Conservation (phyloP, 78 protist genomes). For the Guillardia theta region DNA sequence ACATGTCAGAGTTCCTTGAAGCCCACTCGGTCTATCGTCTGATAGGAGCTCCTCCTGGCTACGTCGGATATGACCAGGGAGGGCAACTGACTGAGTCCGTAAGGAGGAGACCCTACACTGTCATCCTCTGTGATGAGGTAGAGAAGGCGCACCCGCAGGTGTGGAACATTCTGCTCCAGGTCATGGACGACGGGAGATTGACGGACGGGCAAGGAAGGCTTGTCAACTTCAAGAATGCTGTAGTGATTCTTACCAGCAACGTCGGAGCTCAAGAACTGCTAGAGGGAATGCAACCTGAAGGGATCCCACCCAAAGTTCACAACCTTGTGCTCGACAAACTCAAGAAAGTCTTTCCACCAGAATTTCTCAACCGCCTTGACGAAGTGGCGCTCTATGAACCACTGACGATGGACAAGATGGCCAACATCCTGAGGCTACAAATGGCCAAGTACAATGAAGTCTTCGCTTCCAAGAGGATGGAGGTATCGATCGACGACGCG, state of each 20-base stretch:
- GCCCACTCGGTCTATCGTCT: constrained; percentile 88
- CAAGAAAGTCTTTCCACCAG: constrained; percentile 86
- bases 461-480: not conserved
- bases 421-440: not conserved
- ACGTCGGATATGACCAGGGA: constrained; percentile 97
- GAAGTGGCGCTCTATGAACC: constrained; percentile 55
- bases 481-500: not conserved
- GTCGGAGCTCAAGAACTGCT: constrained; percentile 50
- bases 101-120: constrained; percentile 87
- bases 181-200: constrained; percentile 97
- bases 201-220: constrained; percentile 95
- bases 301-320: not conserved
- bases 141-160: constrained; percentile 95
- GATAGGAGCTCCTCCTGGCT: constrained; percentile 99
- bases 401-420: not conserved
- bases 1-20: constrained; percentile 97
- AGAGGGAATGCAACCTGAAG: not conserved
- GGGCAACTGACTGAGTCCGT: constrained; percentile 99
- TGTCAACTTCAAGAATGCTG: constrained; percentile 89
- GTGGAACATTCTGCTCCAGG: constrained; percentile 88
- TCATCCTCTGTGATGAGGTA: constrained; percentile 96
- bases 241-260: constrained; percentile 90
- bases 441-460: not conserved
- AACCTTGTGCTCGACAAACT: constrained; percentile 68
- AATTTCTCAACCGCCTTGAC: constrained; percentile 96